A percentile compares a stretch with the other conserved stretches of the same genome.
phyloP scores from a whole-genome alignment of 2,329 filamentous ascomycete genomes.

The Aspergillus neoniger region DNA sequence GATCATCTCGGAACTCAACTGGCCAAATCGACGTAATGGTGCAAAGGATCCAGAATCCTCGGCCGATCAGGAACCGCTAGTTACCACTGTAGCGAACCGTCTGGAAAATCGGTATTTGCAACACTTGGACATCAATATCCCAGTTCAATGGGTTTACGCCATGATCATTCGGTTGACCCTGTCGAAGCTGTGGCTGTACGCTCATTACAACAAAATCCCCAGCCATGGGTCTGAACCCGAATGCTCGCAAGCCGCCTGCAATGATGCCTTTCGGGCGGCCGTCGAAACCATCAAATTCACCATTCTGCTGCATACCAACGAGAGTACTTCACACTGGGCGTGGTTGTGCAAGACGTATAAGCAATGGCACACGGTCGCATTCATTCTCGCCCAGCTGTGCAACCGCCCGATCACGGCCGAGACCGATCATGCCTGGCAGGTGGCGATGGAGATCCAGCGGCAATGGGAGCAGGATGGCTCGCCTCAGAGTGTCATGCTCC shows the following conservation, averaged over 20 bases:
- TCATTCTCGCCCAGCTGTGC: conserved; percentile 57
- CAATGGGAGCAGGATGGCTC: conserved; percentile 16
- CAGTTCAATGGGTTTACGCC: conserved; percentile 62
- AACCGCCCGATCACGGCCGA: conserved; percentile 23
- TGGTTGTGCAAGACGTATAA: conserved; percentile 61
- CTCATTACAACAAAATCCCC: conserved; percentile 15
- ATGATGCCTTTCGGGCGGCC: conserved; percentile 64
- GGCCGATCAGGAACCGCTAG: conserved; percentile 20
- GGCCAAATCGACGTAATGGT: conserved; percentile 9
- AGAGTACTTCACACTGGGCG: conserved; percentile 54
- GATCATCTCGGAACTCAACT: conserved; percentile 18
- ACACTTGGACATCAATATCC: conserved; percentile 42
- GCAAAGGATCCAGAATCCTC: not conserved
- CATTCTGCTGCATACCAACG: conserved; percentile 61
- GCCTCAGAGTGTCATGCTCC: conserved; percentile 13
- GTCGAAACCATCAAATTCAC: conserved; percentile 68
- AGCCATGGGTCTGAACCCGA: not conserved
- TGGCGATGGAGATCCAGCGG: conserved; percentile 25
- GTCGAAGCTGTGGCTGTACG: conserved; percentile 64
- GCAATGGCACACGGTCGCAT: conserved; percentile 59
- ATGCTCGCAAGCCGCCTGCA: conserved; percentile 35
- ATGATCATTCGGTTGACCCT: conserved; percentile 66
- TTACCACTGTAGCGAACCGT: conserved; percentile 31
- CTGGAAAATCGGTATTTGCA: conserved; percentile 25
- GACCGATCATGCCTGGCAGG: conserved; percentile 28